phyloP scores from a whole-genome alignment of 768 basidiomycete species.

The Auricularia sp. region DNA sequence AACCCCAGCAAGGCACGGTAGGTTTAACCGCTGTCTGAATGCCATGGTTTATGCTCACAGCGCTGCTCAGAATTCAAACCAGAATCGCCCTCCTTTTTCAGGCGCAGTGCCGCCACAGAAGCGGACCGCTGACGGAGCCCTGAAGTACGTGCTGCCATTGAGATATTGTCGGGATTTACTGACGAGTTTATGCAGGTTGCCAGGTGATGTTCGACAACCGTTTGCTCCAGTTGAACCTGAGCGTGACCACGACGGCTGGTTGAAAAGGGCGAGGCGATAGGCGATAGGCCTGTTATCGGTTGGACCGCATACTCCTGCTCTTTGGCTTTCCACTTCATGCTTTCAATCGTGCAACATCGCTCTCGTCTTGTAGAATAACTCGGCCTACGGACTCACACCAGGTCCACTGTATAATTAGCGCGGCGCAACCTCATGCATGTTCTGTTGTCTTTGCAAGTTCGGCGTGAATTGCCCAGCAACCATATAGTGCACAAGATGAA shows the following conservation, averaged over 20 bases:
- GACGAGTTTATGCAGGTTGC: background rate
- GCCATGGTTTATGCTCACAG: background rate
- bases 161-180: background rate
- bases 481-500: background rate
- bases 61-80: background rate
- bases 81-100: background rate
- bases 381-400: too few species aligned
- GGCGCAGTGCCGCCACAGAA: background rate
- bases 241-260: background rate
- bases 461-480: background rate
- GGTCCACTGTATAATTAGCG: too few species aligned
- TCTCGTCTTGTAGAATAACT: too few species aligned
- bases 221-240: background rate
- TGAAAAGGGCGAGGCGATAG: background rate
- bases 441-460: too few species aligned
- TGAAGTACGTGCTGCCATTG: background rate
- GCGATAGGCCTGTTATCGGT: background rate
- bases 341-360: too few species aligned
- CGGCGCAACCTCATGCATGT: too few species aligned
- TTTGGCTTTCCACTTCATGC: too few species aligned
- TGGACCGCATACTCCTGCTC: too few species aligned
- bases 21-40: slow-evolving; percentile 7
- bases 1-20: slow-evolving; percentile 40
- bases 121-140: background rate
- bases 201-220: background rate